These are phyloP conservation scores for Xylariaceae sp. DNA, from an alignment of 2,329 filamentous ascomycete genomes.

Conservation along the genomic window DNA sequence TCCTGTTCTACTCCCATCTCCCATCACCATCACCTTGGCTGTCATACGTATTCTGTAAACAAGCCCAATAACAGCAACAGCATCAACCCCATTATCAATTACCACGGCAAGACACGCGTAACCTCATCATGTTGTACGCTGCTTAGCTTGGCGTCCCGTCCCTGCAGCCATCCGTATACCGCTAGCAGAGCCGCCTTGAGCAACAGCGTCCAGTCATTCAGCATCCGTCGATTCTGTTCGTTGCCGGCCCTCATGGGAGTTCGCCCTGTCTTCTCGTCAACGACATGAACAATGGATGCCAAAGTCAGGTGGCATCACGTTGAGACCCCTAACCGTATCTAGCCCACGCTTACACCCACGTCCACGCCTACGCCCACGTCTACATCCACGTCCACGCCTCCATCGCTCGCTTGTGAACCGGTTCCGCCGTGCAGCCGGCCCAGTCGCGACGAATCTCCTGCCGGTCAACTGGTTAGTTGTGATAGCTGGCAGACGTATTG, in stretches of 20 bases:
- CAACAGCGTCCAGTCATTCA: constrained; percentile 11
- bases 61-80: not conserved
- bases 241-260: constrained; percentile 8
- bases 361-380: not conserved
- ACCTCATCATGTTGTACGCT: constrained; percentile 25
- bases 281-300: constrained; percentile 34
- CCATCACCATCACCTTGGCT: not conserved
- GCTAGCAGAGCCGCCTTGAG: constrained; percentile 31
- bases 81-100: not conserved
- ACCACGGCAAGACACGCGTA: constrained; percentile 7
- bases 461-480: constrained; percentile 4
- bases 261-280: constrained; percentile 17
- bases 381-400: not conserved
- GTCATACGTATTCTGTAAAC: not conserved
- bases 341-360: constrained; percentile 6
- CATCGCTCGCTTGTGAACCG: constrained; percentile 5
- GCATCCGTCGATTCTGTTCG: not conserved
- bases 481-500: constrained; percentile 5
- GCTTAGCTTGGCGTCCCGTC: constrained; percentile 26
- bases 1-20: not conserved
- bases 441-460: constrained; percentile 7
- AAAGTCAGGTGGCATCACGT: constrained; percentile 34
- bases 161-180: constrained; percentile 31
- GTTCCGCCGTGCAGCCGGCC: constrained; percentile 1
- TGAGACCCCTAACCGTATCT: constrained; percentile 25